Percentiles rank a stretch among this genome's conserved stretches.
Conservation (phyloP, 2,329 filamentous ascomycete species). For the Sporothrix luriei region DNA sequence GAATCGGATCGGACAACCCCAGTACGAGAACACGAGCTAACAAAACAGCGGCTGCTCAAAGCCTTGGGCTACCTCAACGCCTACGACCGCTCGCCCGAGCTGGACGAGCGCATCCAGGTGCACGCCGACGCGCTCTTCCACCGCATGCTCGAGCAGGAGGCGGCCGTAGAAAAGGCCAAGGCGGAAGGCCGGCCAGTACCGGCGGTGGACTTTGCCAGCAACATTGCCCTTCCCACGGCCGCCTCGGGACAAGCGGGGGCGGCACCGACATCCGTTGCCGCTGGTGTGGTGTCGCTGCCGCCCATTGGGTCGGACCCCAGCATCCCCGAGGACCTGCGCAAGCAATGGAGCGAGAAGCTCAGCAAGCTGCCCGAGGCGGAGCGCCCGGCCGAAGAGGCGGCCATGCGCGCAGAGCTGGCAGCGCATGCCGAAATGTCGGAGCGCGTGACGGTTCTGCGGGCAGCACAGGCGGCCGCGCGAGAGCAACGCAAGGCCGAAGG, state of each 20-base stretch:
- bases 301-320: slow-evolving; percentile 34
- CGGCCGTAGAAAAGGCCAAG: slow-evolving; percentile 69
- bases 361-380: slow-evolving; percentile 62
- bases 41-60: slow-evolving; percentile 74
- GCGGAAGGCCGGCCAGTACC: slow-evolving; percentile 62
- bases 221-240: slow-evolving; percentile 55
- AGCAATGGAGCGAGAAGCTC: slow-evolving; percentile 57
- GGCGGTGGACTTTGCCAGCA: slow-evolving; percentile 32
- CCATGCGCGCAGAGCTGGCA: slow-evolving; percentile 63
- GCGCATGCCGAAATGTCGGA: slow-evolving; percentile 62
- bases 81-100: slow-evolving; percentile 62
- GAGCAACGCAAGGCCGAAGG: slow-evolving; percentile 61
- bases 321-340: slow-evolving; percentile 53
- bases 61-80: slow-evolving; percentile 82
- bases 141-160: slow-evolving; percentile 81
- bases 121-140: slow-evolving; percentile 91
- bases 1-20: too few species aligned
- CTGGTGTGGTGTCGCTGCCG: slow-evolving; percentile 20
- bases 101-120: slow-evolving; percentile 91
- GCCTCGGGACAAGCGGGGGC: background rate
- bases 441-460: slow-evolving; percentile 58
- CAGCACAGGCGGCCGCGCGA: slow-evolving; percentile 58
- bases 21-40: background rate
- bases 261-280: background rate
- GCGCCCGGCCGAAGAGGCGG: slow-evolving; percentile 63